Evolutionary conservation across 1,284 basidiomycete genomes (phyloP), one percentile per base, ranked within the genome.

Genomic region (Leccinum fuscescens): DNA sequence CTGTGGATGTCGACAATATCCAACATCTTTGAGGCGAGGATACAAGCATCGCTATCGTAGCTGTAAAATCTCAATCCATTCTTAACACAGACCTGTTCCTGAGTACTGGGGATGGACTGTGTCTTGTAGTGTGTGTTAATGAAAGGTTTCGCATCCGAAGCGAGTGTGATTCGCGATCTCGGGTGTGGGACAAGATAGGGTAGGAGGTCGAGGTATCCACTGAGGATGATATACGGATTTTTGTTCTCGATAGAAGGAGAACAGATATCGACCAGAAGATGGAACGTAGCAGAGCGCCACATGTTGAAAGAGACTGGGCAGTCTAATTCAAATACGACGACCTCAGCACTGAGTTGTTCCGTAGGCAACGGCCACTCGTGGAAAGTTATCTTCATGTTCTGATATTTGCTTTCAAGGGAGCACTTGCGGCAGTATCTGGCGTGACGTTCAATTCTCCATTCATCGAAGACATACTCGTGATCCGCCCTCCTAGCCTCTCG

Each of bases 311-410:
- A 59, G 0, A 61, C 24, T 0, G 84, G 84, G 48, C 29, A 27
- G 27, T 7, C 27, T 27, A 27, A 27, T 27, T 27, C 27, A 27
- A 27, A 27, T 27, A 27, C 27, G 29, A 75, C 72, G 0, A 60
- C 63, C 55, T 75, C 66, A 0, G 74, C 74, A 1, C 57, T 20
- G 1, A 69, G 33, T 2, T 24, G 3, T 9, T 68, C 49, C 0
- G 58, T 33, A 0, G 83, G 81, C 35, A 85, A 66, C 0, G 82
- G 82, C 83, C 81, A 83, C 57, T 85, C 83, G 49, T 80, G 70
- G 4, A 80, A 62, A 0, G 44, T 3, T 42, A 84, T 82, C 0
- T 39, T 9, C 66, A 83, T 64, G 0, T 6, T 39, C 0, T 15
- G 24, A 0, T 69, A 67, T 50, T 69, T 6, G 1, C 39, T 24